These are phyloP conservation scores for Acanthamoeba sp. DNA, from an alignment of 208 protist genomes.

Conservation along the genomic window DNA sequence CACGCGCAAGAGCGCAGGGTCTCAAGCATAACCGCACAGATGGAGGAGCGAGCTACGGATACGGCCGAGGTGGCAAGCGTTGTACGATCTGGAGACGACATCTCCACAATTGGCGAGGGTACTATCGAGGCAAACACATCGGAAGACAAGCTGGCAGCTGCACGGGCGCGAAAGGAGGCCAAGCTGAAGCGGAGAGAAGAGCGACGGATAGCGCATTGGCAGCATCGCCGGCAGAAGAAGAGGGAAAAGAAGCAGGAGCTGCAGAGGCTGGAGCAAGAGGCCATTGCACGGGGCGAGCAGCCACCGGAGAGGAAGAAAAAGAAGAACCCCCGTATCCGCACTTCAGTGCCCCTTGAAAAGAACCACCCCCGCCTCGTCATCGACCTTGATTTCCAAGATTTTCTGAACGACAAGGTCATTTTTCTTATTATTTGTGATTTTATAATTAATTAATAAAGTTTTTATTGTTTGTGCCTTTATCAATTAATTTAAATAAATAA, in stretches of 20 bases:
- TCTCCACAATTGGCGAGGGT: not conserved
- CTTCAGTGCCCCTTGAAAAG: conserved; percentile 31
- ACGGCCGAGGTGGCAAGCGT: not conserved
- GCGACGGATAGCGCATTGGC: not conserved
- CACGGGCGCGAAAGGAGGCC: not conserved
- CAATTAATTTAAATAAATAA: not conserved
- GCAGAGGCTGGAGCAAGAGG: not conserved
- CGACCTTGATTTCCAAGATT: conserved; percentile 62
- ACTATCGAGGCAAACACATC: not conserved
- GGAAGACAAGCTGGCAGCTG: not conserved
- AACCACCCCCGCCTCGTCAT: conserved; percentile 44
- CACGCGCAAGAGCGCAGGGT: not conserved
- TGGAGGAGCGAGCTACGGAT: not conserved
- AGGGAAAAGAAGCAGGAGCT: not conserved
- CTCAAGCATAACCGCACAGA: not conserved
- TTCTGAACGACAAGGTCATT: conserved; percentile 29
- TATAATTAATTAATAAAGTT: not conserved
- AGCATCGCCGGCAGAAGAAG: conserved; percentile 16
- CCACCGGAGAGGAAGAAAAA: conserved; percentile 19
- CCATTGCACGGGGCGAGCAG: not conserved
- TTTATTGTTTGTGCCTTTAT: not conserved
- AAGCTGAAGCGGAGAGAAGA: conserved; percentile 12
- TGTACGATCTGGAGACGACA: not conserved
- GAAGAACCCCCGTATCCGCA: conserved; percentile 28
- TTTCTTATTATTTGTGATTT: not conserved